Evolutionary conservation across 2,329 filamentous ascomycete species (phyloP), one percentile per base, ranked within the genome.

Genomic region (Cytospora paraplurivora): DNA sequence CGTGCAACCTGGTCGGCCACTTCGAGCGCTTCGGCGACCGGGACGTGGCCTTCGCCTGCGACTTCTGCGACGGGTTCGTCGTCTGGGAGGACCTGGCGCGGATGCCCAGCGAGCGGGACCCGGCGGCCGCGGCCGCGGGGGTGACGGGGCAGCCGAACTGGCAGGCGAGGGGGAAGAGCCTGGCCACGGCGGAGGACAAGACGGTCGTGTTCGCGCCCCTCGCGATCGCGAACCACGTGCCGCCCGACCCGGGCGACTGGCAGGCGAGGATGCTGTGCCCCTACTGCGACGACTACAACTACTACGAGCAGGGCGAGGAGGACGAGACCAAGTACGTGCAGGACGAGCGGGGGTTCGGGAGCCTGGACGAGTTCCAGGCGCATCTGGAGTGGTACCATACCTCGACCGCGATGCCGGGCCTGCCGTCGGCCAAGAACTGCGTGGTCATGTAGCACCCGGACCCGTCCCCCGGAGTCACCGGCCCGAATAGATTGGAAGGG

Each of bases 31-130:
- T 86, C 59, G 82, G 79, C 50, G 80, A 85, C 37, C 71, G 73
- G 47, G 83, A 86, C 65, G 77, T 85, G 55, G 83, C 81, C 8
- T 87, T 86, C 68, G 76, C 85, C 8, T 87, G 85, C 74, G 83
- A 87, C 73, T 87, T 82, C 70, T 87, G 85, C 74, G 84, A 86
- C 70, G 85, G 85, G 1, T 83, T 84, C 69, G 74, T 87, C 32
- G 74, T 87, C 27, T 87, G 85, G 85, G 78, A 83, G 63, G 82
- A 87, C 69, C 68, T 87, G 37, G 77, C 79, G 67, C 75, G 74
- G 56, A 81, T 86, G 74, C 84, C 84, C 7, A 80, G 80, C 1
- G 72, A 76, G 61, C 74, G 82, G 41, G 71, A 74, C 10, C 72
- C 72, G 33, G 33, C 58, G 12, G 62, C 62, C 32, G 27, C 56